A percentile compares a stretch with the other conserved stretches of the same genome.
phyloP scores from a whole-genome alignment of 345 rosid genomes.

The Nephelium lappaceum region DNA sequence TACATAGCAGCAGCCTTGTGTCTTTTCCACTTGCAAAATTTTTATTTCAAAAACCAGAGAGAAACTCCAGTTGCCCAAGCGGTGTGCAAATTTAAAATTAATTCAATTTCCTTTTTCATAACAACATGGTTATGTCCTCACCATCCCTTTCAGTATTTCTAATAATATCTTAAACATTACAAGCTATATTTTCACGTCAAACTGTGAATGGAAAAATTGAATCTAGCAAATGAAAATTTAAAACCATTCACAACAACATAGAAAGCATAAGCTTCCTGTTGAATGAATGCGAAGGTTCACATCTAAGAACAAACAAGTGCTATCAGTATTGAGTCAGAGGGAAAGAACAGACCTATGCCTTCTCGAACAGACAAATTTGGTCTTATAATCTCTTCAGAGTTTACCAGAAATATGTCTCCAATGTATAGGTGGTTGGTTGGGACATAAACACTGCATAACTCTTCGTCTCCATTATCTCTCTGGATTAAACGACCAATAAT shows the following conservation, averaged over 20 bases:
- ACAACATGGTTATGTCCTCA: no score
- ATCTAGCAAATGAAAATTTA: slow-evolving; percentile 1
- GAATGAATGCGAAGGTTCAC: slow-evolving; percentile 2
- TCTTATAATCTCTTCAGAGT: slow-evolving; percentile 75
- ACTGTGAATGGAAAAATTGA: neutral
- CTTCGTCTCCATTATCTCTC: slow-evolving; percentile 76
- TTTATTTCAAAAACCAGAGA: neutral
- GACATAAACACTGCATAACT: slow-evolving; percentile 83
- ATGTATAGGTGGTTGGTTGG: slow-evolving; percentile 87
- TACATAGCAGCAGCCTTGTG: neutral
- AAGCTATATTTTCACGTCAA: neutral
- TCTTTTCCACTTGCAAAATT: neutral
- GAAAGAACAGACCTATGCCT: slow-evolving; percentile 70
- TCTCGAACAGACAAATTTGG: slow-evolving; percentile 86
- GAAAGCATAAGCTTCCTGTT: neutral
- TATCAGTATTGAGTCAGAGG: neutral
- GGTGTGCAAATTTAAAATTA: neutral
- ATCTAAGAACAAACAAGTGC: neutral
- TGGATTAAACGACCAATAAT: slow-evolving; percentile 35
- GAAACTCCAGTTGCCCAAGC: neutral
- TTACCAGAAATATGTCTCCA: slow-evolving; percentile 83
- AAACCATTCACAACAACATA: neutral
- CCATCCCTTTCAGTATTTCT: neutral
- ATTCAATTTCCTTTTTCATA: no score
- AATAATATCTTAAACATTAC: neutral